Evolutionary conservation across 352 stramenopile genomes (phyloP).

Genomic region (Globisporangium abappressorium): DNA sequence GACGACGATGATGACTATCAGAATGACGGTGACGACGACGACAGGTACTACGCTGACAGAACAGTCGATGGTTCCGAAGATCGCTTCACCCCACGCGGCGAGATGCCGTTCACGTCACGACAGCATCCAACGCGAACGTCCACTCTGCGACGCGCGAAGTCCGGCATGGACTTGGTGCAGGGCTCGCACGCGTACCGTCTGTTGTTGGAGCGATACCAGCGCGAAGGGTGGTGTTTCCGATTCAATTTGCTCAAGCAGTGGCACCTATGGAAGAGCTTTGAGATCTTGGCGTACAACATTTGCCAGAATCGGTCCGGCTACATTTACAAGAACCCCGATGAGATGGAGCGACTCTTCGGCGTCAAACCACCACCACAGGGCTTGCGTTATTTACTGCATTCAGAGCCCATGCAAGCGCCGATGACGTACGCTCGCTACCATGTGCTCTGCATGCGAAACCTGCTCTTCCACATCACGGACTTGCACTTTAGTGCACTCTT

Average conservation of each 20-base stretch:
- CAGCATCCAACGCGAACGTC: slow-evolving; percentile 18
- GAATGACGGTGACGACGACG: slow-evolving; percentile 19
- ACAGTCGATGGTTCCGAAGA: slow-evolving; percentile 28
- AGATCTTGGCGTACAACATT: slow-evolving; percentile 88
- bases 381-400: slow-evolving; percentile 13
- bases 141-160: slow-evolving; percentile 39
- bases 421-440: slow-evolving; percentile 79
- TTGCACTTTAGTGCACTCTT: slow-evolving; percentile 77
- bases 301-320: slow-evolving; percentile 84
- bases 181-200: slow-evolving; percentile 72
- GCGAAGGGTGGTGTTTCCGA: slow-evolving; percentile 75
- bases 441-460: slow-evolving; percentile 82
- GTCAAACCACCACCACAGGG: slow-evolving; percentile 23
- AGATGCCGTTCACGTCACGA: slow-evolving; percentile 8
- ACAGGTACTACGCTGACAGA: slow-evolving; percentile 22
- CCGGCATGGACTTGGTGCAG: slow-evolving; percentile 75
- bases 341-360: slow-evolving; percentile 82
- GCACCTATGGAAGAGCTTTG: slow-evolving; percentile 85
- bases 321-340: slow-evolving; percentile 85
- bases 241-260: slow-evolving; percentile 84
- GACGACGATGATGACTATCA: slow-evolving; percentile 11
- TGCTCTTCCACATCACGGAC: slow-evolving; percentile 80
- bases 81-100: slow-evolving; percentile 13
- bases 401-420: slow-evolving; percentile 23
- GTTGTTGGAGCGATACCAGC: slow-evolving; percentile 71